These are phyloP conservation scores for Cladophialophora carrionii DNA, from an alignment of 2,329 filamentous ascomycete genomes.

Conservation along the genomic window DNA sequence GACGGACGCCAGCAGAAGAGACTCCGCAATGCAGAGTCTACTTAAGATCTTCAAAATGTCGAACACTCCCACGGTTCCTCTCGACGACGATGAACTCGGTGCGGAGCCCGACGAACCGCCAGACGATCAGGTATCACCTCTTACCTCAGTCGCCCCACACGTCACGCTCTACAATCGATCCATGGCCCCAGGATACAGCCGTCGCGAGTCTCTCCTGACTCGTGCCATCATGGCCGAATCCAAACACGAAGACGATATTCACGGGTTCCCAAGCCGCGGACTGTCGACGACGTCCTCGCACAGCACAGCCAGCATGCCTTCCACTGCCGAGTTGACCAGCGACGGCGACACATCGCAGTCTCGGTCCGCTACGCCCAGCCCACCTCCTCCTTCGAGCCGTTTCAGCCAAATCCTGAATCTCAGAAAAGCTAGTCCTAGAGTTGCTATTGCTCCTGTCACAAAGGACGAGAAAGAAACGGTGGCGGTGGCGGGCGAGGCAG, in stretches of 20 bases:
- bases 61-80: constrained; percentile 46
- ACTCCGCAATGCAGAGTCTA: constrained; percentile 45
- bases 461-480: constrained; percentile 39
- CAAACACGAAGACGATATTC: constrained; percentile 54
- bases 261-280: constrained; percentile 42
- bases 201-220: constrained; percentile 82
- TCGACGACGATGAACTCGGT: constrained; percentile 64
- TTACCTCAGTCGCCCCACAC: constrained; percentile 34
- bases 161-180: constrained; percentile 53
- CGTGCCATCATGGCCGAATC: constrained; percentile 73
- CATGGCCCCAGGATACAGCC: constrained; percentile 39
- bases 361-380: constrained; percentile 84
- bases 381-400: constrained; percentile 66
- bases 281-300: constrained; percentile 63
- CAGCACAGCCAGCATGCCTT: constrained; percentile 78
- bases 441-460: constrained; percentile 37
- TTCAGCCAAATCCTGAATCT: constrained; percentile 40
- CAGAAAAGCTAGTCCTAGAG: constrained; percentile 37
- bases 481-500: constrained; percentile 55
- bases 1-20: constrained; percentile 19
- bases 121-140: constrained; percentile 55
- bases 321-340: constrained; percentile 90
- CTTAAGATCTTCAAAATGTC: constrained; percentile 52
- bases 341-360: constrained; percentile 91
- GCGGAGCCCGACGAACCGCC: constrained; percentile 88